Base-by-base conservation (phyloP, 2,329 filamentous ascomycete species). In the Stemphylium beticola region DNA sequence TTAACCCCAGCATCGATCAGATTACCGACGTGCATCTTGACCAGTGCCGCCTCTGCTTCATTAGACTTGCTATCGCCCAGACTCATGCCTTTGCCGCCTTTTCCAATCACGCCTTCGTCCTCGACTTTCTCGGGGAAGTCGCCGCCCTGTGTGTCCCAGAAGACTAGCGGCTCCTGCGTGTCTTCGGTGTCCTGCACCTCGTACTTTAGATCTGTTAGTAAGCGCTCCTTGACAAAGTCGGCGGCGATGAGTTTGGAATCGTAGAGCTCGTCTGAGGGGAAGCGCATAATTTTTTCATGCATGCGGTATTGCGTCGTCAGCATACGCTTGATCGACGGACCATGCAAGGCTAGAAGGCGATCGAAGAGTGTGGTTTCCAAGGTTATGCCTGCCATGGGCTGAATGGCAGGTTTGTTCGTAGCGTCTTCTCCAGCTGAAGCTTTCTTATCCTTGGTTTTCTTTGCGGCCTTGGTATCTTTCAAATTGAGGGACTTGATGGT, bases 251-350 rank as follows among this genome's bases (percentile, higher is more conserved):
- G 84, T 66, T 88, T 88, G 2, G 85, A 85, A 57, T 91, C 91
- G 77, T 99, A 99, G 10, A 98, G 82, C 71, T 93, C 88, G 58
- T 90, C 84, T 0, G 93, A 97, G 0, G 95, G 93, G 68, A 97
- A 99, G 6, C 86, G 84, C 93, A 98, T 98, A 67, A 99, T 98
- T 49, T 82, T 87, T 69, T 96, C 89, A 72, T 99, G 92, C 95
- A 99, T 99, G 33, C 95, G 92, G 75, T 99, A 99, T 77, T 99
- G 95, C 4, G 90, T 96, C 4, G 92, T 98, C 20, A 99, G 85
- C 91, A 98, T 96, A 46, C 90, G 83, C 79, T 98, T 98, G 78
- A 99, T 92, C 4, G 81, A 81, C 1, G 87, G 78, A 0, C 95
- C 95, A 71, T 99, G 91, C 14, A 97, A 80, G 4, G 83, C 82